Conservation (phyloP, 106 monocot genomes). For the Iris macrosiphon region DNA sequence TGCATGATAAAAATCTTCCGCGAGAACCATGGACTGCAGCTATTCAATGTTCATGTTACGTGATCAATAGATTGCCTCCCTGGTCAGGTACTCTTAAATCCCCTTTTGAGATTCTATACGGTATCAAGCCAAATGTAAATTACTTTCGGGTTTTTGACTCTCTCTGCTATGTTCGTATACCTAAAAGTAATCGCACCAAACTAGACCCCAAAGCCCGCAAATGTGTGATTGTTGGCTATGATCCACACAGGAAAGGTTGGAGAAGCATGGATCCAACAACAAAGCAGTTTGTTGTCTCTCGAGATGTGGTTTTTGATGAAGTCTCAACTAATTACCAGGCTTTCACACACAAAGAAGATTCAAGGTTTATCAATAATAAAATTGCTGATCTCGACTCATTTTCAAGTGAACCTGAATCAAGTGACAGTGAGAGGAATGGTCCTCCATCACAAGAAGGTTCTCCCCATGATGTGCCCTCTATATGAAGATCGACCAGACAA, state of each 20-base stretch:
- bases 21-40: too few species aligned
- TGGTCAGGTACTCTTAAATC: neutral
- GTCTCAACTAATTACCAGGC: too few species aligned
- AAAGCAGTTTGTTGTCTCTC: neutral
- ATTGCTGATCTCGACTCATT: too few species aligned
- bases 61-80: slow-evolving; percentile 1
- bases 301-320: slow-evolving; percentile 9
- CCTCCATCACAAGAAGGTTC: too few species aligned
- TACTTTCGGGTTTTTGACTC: slow-evolving; percentile 1
- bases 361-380: too few species aligned
- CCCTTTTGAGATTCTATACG: neutral
- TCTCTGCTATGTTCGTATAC: slow-evolving; percentile 5
- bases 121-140: neutral
- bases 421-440: too few species aligned
- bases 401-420: too few species aligned
- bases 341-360: too few species aligned
- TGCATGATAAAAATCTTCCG: neutral
- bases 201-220: slow-evolving; percentile 5
- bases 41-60: too few species aligned
- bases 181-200: neutral
- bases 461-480: too few species aligned
- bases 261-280: neutral
- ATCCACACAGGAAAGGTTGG: neutral
- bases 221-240: slow-evolving; percentile 3
- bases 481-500: neutral